A percentile compares a stretch with the other conserved stretches of the same genome.
Conservation (phyloP, 345 rosid species). For the Populus euphratica region DNA sequence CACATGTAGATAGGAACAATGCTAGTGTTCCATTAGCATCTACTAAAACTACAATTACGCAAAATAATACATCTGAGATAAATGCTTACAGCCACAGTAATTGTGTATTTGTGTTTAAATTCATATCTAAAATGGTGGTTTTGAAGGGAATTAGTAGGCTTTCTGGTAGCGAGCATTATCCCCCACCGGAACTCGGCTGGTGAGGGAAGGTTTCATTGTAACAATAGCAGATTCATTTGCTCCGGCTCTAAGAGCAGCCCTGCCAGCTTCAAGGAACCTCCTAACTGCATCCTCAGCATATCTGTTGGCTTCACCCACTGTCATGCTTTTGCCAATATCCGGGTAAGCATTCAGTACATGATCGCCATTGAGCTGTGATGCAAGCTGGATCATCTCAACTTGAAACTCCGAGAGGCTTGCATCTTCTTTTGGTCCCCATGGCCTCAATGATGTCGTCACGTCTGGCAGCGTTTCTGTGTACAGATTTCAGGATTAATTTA, state of each 20-base stretch:
- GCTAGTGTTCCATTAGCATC: background rate
- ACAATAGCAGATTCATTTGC: constrained; percentile 87
- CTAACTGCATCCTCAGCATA: constrained; percentile 86
- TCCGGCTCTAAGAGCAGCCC: constrained; percentile 82
- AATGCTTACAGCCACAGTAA: constrained; percentile 1
- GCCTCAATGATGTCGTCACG: constrained; percentile 54
- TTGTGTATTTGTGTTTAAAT: background rate
- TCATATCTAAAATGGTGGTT: background rate
- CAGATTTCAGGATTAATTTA: constrained; percentile 18
- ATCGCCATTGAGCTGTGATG: constrained; percentile 92
- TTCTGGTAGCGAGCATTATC: constrained; percentile 8
- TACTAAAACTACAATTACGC: too few relatives aligned
- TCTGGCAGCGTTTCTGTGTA: constrained; percentile 71
- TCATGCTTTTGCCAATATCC: constrained; percentile 79
- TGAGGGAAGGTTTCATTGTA: constrained; percentile 88
- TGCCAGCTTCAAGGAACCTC: constrained; percentile 94
- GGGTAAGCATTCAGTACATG: constrained; percentile 78
- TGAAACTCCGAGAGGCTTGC: constrained; percentile 80
- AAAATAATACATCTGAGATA: background rate
- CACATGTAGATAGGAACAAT: background rate
- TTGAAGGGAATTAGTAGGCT: constrained; percentile 11
- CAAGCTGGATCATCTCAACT: constrained; percentile 91
- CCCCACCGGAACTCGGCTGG: constrained; percentile 38
- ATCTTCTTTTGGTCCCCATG: constrained; percentile 77
- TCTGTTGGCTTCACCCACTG: constrained; percentile 71